These are phyloP conservation scores for Eucommia ulmoides DNA, from an alignment of 257 asterid species.

Conservation along the genomic window DNA sequence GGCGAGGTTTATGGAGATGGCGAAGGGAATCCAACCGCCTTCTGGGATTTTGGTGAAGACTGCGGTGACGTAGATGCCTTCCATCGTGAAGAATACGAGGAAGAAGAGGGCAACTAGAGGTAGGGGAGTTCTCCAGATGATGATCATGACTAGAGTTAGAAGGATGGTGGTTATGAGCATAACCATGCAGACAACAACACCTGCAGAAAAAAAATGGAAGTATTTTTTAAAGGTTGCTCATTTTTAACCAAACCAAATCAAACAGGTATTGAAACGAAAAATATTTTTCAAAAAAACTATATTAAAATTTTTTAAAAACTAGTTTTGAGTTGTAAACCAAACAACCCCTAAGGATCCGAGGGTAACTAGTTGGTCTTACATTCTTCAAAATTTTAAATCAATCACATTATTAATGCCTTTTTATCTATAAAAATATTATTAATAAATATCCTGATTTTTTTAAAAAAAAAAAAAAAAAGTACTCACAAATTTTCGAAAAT, in stretches of 20 bases:
- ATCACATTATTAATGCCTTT: no score
- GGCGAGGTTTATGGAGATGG: slow-evolving; percentile 18
- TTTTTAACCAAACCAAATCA: no score
- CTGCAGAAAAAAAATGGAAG: slow-evolving; percentile 4
- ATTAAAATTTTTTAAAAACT: no score
- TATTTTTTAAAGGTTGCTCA: no score
- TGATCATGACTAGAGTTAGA: slow-evolving; percentile 26
- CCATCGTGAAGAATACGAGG: slow-evolving; percentile 18
- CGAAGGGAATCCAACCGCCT: slow-evolving; percentile 39
- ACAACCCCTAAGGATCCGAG: no score
- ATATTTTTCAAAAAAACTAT: not conserved
- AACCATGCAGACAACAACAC: slow-evolving; percentile 27
- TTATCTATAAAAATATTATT: not conserved
- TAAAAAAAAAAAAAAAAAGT: no score
- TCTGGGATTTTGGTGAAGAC: slow-evolving; percentile 22
- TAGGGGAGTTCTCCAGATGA: slow-evolving; percentile 21
- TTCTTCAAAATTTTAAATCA: no score
- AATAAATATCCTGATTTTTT: not conserved
- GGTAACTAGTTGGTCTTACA: no score
- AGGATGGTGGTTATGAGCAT: slow-evolving; percentile 26
- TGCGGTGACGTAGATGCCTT: slow-evolving; percentile 22
- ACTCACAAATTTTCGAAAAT: not conserved
- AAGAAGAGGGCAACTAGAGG: slow-evolving; percentile 14
- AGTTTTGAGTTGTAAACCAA: not conserved
- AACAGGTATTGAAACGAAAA: not conserved